These are phyloP conservation scores for Diutina rugosa DNA, from an alignment of 1,139 yeast species.

Conservation along the genomic window DNA sequence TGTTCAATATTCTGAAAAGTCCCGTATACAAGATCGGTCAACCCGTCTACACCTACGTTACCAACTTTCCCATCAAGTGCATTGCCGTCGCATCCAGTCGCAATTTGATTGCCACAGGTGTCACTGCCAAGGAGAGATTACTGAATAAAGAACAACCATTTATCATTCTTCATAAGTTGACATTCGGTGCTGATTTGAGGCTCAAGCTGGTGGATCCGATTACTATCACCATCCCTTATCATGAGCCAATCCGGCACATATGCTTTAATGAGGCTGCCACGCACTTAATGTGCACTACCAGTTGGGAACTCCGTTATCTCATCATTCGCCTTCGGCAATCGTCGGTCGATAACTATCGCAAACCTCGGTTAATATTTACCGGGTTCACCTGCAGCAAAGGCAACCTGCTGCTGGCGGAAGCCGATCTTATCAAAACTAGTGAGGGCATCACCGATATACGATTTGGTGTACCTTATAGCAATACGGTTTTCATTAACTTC, in stretches of 20 bases:
- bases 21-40: constrained; percentile 38
- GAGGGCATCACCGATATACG: constrained; percentile 85
- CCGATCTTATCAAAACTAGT: constrained; percentile 43
- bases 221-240: constrained; percentile 70
- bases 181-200: constrained; percentile 5
- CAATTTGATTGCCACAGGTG: constrained; percentile 61
- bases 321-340: constrained; percentile 50
- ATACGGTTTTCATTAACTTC: constrained; percentile 23
- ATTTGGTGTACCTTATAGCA: constrained; percentile 30
- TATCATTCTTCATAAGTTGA: constrained; percentile 49
- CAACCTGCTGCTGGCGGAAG: constrained; percentile 8
- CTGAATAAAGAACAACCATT: constrained; percentile 72
- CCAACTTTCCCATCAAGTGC: constrained; percentile 70
- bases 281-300: constrained; percentile 72
- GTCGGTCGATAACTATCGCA: constrained; percentile 16
- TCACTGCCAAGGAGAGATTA: constrained; percentile 63
- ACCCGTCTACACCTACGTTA: constrained; percentile 54
- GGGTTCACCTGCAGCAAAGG: constrained; percentile 11
- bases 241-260: constrained; percentile 70
- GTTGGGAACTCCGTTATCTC: constrained; percentile 67
- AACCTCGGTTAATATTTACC: constrained; percentile 52
- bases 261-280: constrained; percentile 60
- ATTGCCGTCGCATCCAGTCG: constrained; percentile 59
- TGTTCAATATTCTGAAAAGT: constrained; percentile 27
- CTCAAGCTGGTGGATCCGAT: constrained; percentile 38